phyloP scores from a whole-genome alignment of 768 basidiomycete genomes.

The Phylloporus arenicola region DNA sequence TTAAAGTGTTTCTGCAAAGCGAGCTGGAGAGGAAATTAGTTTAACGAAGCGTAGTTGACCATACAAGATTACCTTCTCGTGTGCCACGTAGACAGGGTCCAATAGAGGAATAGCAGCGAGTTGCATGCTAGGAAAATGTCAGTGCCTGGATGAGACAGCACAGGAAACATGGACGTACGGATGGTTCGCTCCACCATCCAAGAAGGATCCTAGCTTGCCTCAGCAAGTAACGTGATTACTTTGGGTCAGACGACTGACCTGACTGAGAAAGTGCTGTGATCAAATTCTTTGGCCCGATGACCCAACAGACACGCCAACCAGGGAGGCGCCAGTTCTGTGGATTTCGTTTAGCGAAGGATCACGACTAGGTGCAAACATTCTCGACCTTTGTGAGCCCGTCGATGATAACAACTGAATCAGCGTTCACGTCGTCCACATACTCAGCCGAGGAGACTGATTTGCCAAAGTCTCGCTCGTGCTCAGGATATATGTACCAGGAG shows the following conservation, averaged over 20 bases:
- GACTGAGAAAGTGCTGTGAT: conserved; percentile 90
- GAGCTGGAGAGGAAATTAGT: conserved; percentile 35
- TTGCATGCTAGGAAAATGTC: conserved; percentile 53
- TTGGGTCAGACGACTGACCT: conserved; percentile 34
- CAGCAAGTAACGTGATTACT: not conserved
- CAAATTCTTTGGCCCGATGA: conserved; percentile 84
- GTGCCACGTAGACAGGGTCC: conserved; percentile 58
- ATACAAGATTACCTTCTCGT: conserved; percentile 54
- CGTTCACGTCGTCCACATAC: conserved; percentile 83
- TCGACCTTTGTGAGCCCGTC: conserved; percentile 87
- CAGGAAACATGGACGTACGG: conserved; percentile 48
- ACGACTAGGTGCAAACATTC: not conserved
- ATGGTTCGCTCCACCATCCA: conserved; percentile 93
- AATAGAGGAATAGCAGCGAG: conserved; percentile 83
- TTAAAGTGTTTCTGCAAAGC: conserved; percentile 91
- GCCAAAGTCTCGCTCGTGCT: conserved; percentile 66
- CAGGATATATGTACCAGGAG: conserved; percentile 92
- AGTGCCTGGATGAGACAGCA: not conserved
- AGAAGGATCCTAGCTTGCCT: conserved; percentile 58
- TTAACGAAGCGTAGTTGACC: not conserved
- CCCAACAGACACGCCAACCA: conserved; percentile 94
- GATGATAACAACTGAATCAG: conserved; percentile 79
- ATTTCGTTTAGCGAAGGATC: conserved; percentile 9
- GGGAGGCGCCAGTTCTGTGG: conserved; percentile 88
- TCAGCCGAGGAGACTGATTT: conserved; percentile 76